phyloP scores from a whole-genome alignment of 345 rosid species.

The Rhizophora apiculata region DNA sequence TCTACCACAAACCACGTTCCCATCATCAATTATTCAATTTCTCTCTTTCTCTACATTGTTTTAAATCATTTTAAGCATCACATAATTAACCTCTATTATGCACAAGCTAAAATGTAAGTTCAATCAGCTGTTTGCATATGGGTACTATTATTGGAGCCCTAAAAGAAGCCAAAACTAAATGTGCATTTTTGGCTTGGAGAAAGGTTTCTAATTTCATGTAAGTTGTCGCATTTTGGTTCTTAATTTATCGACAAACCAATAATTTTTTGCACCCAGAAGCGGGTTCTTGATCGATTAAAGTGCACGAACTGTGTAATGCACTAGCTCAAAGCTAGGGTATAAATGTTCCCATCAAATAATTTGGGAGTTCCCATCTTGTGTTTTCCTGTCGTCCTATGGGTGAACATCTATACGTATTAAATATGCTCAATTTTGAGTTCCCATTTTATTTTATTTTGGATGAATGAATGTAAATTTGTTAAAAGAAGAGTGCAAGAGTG shows the following conservation, averaged over 20 bases:
- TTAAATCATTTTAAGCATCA: background rate
- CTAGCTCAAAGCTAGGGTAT: constrained; percentile 1
- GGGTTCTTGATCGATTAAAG: constrained; percentile 4
- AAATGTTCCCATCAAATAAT: constrained; percentile 16
- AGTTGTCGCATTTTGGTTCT: background rate
- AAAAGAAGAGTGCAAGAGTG: too few species aligned
- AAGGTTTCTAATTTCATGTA: background rate
- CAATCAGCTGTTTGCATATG: too few species aligned
- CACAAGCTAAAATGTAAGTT: background rate
- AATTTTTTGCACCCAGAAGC: constrained; percentile 10
- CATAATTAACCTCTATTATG: background rate
- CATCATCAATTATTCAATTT: constrained; percentile 19
- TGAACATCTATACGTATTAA: background rate
- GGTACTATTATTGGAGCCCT: too few species aligned
- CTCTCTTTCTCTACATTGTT: background rate
- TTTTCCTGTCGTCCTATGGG: constrained; percentile 26
- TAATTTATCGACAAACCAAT: constrained; percentile 11
- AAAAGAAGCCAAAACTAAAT: constrained; percentile 2
- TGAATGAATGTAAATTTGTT: too few species aligned
- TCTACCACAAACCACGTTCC: too few species aligned
- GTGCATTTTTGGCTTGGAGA: background rate
- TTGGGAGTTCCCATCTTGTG: constrained; percentile 37
- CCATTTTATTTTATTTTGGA: too few species aligned
- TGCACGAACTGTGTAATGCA: constrained; percentile 5
- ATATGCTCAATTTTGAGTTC: too few species aligned